Percentiles rank a stretch among this genome's conserved stretches.
Evolutionary conservation across 257 asterid genomes (phyloP).

Genomic region (Scutellaria barbata): DNA sequence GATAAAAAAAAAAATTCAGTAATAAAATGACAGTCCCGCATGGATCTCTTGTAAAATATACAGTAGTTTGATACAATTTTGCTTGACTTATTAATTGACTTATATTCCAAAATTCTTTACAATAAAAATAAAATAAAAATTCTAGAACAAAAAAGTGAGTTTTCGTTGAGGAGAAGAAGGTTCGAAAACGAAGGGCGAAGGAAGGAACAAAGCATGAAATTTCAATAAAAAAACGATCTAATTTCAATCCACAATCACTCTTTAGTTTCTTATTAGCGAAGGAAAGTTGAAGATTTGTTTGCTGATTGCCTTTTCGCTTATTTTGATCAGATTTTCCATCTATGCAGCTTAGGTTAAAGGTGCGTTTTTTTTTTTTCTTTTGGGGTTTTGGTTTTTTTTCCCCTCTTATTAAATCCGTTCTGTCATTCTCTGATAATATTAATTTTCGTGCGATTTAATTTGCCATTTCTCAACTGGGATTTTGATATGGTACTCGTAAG

Average conservation of each 20-base stretch:
- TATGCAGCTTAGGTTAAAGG: conserved; percentile 39
- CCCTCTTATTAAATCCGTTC: not conserved
- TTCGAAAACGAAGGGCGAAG: conserved; percentile 22
- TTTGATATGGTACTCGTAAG: conserved; percentile 7
- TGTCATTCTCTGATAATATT: not conserved
- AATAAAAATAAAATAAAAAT: conserved; percentile 10
- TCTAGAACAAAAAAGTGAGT: not conserved
- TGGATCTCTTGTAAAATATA: too few species aligned
- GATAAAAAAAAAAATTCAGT: too few species aligned
- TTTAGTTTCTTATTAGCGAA: conserved; percentile 24
- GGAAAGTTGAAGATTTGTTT: conserved; percentile 23
- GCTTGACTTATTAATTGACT: too few species aligned
- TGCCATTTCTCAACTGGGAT: not conserved
- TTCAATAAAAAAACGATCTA: conserved; percentile 30
- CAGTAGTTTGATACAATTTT: too few species aligned
- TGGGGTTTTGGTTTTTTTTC: not conserved
- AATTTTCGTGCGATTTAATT: not conserved
- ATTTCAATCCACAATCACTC: conserved; percentile 17
- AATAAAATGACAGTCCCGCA: too few species aligned
- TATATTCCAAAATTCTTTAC: conserved; percentile 15
- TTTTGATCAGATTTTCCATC: conserved; percentile 24
- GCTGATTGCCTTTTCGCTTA: not conserved
- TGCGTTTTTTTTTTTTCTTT: conserved; percentile 14
- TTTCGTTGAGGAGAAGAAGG: conserved; percentile 5
- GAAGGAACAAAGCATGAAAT: conserved; percentile 31